Evolutionary conservation across 108 stramenopile species (phyloP), one percentile per base, ranked within the genome.

Genomic region (Cyclostephanos invisitatus): DNA sequence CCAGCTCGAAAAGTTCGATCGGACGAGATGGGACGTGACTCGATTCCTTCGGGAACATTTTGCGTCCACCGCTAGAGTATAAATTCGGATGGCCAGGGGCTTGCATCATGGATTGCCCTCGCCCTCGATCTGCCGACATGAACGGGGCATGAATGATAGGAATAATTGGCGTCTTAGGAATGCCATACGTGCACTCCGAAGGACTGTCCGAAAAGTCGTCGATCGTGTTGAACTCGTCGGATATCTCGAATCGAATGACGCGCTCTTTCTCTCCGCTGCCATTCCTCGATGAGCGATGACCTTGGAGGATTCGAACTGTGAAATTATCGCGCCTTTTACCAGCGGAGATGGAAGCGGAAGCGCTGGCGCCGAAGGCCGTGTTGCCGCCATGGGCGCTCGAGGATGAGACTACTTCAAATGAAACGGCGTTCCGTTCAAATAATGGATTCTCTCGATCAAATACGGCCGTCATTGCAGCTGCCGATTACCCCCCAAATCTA

Each of bases 211-310:
- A 37, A 28, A 22, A 20, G 47, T 28, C 22, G 51, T 62, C 54
- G 57, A 78, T 53, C 15, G 64, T 42, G 42, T 74, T 81, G 55
- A 65, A 75, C 59, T 84, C 83, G 44, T 84, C 80, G 6, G 83
- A 84, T 67, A 84, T 60, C 58, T 84, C 83, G 38, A 84, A 75
- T 36, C 83, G 75, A 36, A 84, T 77, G 61, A 78, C 73, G 20
- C 77, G 72, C 61, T 83, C 82, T 32, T 32, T 74, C 38, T 61
- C 60, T 3, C 61, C 72, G n/a, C 61, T 44, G 11, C 76, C 72
- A 48, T 67, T 67, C 50, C 44, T 64, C 35, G 55, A 59, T 29
- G 58, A 38, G 24, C 81, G 76, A 55, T 79, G 54, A 4, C 82
- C 82, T 47, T 74, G 67, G 0, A 84, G 62, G 20, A 84, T 72